phyloP scores from a whole-genome alignment of 139 green algal species.

The Chlorella vulgaris region DNA sequence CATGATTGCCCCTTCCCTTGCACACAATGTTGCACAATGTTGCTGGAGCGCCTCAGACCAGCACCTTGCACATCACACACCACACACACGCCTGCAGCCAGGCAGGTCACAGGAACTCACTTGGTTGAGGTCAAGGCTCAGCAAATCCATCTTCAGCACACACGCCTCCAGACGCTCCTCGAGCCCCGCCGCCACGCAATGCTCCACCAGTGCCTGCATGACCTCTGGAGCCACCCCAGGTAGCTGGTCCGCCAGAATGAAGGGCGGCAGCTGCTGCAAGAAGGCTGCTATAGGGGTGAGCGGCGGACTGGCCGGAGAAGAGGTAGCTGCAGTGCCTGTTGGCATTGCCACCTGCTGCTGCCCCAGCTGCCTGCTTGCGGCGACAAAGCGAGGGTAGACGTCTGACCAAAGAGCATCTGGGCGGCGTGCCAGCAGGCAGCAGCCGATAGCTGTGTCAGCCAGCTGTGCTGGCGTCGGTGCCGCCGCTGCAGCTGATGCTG shows the following conservation, averaged over 20 bases:
- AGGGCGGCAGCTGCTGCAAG: conserved; percentile 57
- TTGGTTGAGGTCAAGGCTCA: conserved; percentile 90
- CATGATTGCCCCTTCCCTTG: no score
- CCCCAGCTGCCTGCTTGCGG: neutral
- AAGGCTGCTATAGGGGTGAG: conserved; percentile 34
- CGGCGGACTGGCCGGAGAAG: no score
- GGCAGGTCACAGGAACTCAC: no score
- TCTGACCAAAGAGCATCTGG: conserved; percentile 45
- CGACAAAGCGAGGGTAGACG: conserved; percentile 34
- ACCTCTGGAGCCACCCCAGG: conserved; percentile 63
- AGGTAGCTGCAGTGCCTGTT: no score
- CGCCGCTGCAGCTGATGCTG: neutral
- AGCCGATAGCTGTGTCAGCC: conserved; percentile 42
- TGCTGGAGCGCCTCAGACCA: neutral
- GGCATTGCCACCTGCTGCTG: neutral
- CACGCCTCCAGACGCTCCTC: conserved; percentile 78
- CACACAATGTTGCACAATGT: no score
- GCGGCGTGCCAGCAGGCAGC: conserved; percentile 44
- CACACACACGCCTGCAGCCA: neutral
- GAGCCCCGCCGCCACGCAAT: conserved; percentile 58
- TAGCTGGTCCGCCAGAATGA: conserved; percentile 65
- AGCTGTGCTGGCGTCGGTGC: no score
- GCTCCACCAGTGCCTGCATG: conserved; percentile 84
- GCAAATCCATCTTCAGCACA: conserved; percentile 88
- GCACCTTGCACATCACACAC: neutral